Evolutionary conservation across 2,329 filamentous ascomycete genomes (phyloP).

Genomic region (Chaetomium sp.): DNA sequence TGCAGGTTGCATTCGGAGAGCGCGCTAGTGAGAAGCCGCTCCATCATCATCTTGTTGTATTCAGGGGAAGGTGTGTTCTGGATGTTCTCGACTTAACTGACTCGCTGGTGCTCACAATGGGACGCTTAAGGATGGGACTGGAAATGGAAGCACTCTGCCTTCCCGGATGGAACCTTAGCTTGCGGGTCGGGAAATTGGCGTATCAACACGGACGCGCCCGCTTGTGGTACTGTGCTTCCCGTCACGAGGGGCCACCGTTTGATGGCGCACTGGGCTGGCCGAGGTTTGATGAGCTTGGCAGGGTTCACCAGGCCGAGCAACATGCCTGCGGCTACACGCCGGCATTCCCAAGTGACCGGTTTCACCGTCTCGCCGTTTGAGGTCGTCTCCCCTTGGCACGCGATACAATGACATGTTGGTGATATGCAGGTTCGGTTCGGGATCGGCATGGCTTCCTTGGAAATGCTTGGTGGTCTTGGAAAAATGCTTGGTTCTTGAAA

Average conservation of each 20-base stretch:
- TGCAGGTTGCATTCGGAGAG: background rate
- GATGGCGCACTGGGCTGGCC: background rate
- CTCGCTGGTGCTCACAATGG: background rate
- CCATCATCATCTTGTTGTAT: constrained; percentile 23
- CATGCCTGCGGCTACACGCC: background rate
- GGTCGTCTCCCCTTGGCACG: background rate
- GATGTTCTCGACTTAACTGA: too few relatives aligned
- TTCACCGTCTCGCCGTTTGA: background rate
- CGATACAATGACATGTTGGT: background rate
- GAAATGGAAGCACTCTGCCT: background rate
- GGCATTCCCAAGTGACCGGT: background rate
- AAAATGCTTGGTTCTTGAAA: constrained; percentile 27
- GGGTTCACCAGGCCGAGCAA: background rate
- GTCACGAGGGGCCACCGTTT: background rate
- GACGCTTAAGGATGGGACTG: background rate
- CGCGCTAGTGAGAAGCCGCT: background rate
- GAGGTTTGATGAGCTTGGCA: background rate
- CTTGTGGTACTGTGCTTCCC: background rate
- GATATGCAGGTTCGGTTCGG: constrained; percentile 3
- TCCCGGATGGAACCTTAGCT: background rate
- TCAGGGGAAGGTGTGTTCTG: background rate
- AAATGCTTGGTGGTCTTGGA: constrained; percentile 26
- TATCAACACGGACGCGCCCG: background rate
- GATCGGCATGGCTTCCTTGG: constrained; percentile 26
- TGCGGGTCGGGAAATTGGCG: background rate